Conservation (phyloP, 148 eudicot species). For the Cornus florida region DNA sequence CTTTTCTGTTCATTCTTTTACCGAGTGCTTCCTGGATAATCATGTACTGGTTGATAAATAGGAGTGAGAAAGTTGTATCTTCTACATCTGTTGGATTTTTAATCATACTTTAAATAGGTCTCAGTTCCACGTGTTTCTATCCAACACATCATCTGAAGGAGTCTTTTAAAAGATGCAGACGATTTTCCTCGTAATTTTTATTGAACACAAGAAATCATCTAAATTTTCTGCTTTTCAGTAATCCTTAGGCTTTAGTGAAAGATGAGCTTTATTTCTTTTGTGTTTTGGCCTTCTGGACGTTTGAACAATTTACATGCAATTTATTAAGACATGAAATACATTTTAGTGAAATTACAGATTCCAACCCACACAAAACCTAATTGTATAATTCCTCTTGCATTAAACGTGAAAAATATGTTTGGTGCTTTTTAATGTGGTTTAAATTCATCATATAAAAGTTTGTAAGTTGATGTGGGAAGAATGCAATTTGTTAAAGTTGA, state of each 20-base stretch:
- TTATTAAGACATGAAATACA: neutral
- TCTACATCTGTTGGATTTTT: neutral
- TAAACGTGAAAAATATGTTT: conserved; percentile 1
- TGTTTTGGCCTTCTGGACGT: too few species aligned
- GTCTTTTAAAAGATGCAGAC: neutral
- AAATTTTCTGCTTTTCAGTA: neutral
- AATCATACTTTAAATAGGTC: neutral
- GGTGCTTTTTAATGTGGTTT: neutral
- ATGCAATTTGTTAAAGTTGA: neutral
- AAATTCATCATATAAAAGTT: neutral
- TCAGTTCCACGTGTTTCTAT: neutral
- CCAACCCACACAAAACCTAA: neutral
- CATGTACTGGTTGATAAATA: neutral
- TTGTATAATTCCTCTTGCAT: neutral
- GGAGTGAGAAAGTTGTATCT: neutral
- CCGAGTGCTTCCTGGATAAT: neutral
- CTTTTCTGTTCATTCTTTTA: neutral
- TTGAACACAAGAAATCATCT: neutral
- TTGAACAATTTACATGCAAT: neutral
- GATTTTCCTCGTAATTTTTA: neutral
- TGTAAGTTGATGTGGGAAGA: neutral
- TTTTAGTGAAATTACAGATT: neutral
- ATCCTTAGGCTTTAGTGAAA: neutral
- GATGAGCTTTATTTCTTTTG: neutral
- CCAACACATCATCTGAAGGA: neutral